These are phyloP conservation scores for Talaromyces marneffei DNA, from an alignment of 2,329 filamentous ascomycete species.

Conservation along the genomic window DNA sequence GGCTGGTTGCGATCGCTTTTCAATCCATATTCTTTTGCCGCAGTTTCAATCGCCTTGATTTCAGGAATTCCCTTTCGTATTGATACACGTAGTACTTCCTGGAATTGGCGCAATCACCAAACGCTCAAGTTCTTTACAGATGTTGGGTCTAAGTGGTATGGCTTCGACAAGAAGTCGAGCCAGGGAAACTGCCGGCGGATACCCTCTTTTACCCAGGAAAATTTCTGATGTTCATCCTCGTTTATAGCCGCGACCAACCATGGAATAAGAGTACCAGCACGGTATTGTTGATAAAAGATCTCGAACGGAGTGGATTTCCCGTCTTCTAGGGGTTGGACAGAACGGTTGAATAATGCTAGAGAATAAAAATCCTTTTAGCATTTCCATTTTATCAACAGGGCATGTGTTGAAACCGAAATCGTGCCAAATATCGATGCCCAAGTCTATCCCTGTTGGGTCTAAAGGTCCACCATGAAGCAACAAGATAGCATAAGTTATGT, in stretches of 20 bases:
- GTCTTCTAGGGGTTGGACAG: neutral
- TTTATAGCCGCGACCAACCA: neutral
- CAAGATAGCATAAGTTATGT: neutral
- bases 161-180: neutral
- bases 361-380: neutral
- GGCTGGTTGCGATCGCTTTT: neutral
- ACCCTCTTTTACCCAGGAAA: neutral
- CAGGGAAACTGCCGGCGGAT: neutral
- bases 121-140: neutral
- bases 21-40: neutral
- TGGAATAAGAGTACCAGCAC: neutral
- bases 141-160: neutral
- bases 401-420: neutral
- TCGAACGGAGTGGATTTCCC: neutral
- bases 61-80: neutral
- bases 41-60: neutral
- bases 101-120: neutral
- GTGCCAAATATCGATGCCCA: neutral
- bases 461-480: neutral
- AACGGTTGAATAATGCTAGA: neutral
- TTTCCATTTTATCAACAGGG: neutral
- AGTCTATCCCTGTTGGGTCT: neutral
- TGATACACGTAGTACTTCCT: no score
- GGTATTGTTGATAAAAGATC: neutral
- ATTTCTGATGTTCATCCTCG: neutral